A percentile compares a stretch with the other conserved stretches of the same genome.
These are phyloP conservation scores for Paratinospora sagittata DNA, from an alignment of 164 flowering plant species.

Conservation along the genomic window DNA sequence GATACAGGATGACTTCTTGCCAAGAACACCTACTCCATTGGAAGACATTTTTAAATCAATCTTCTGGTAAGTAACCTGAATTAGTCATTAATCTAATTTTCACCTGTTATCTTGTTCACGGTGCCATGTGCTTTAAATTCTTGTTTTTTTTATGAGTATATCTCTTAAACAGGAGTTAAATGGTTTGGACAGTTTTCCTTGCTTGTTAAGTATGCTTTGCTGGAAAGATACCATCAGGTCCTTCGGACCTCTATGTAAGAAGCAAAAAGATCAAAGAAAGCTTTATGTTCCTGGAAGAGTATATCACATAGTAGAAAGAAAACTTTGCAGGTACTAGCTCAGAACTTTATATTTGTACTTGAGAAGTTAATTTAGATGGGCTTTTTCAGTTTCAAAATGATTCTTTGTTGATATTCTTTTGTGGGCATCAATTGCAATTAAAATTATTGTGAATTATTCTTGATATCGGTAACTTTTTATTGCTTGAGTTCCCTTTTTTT, in stretches of 20 bases:
- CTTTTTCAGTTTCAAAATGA: neutral
- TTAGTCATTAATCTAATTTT: no score
- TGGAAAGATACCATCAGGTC: conserved; percentile 58
- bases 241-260: conserved; percentile 71
- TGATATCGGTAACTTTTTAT: no score
- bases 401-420: no score
- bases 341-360: no score
- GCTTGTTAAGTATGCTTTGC: conserved; percentile 71
- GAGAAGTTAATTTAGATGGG: no score
- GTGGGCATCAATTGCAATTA: no score
- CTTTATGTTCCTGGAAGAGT: conserved; percentile 93
- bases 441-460: no score
- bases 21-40: conserved; percentile 88
- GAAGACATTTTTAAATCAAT: conserved; percentile 82
- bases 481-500: no score
- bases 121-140: no score
- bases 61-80: conserved; percentile 55
- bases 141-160: conserved; percentile 15
- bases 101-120: no score
- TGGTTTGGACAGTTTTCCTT: conserved; percentile 93
- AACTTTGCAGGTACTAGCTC: conserved; percentile 73
- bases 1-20: conserved; percentile 89
- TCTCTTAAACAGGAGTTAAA: conserved; percentile 51
- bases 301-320: conserved; percentile 93
- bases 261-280: conserved; percentile 84